Conservation (phyloP, 2,329 filamentous ascomycete species). For the Trichoderma hamatum region DNA sequence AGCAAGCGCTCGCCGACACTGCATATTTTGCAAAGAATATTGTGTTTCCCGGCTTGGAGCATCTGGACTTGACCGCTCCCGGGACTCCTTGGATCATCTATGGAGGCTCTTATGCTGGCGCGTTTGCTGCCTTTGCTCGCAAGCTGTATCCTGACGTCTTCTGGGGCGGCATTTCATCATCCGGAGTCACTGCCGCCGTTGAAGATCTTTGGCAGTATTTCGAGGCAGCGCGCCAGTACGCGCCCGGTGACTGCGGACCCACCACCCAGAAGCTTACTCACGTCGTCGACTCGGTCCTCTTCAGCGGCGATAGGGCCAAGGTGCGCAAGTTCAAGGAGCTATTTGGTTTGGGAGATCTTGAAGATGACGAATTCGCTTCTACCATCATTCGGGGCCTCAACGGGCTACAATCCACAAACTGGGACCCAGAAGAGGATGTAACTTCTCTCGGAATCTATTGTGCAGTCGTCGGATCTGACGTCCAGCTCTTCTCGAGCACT, state of each 20-base stretch:
- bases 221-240: conserved; percentile 54
- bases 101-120: conserved; percentile 82
- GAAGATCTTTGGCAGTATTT: conserved; percentile 72
- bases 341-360: conserved; percentile 52
- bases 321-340: conserved; percentile 51
- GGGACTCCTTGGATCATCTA: conserved; percentile 75
- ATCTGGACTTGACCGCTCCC: conserved; percentile 66
- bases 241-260: conserved; percentile 63
- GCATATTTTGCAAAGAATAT: conserved; percentile 79
- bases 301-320: conserved; percentile 44
- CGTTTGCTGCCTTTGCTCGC: conserved; percentile 75
- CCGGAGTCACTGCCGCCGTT: conserved; percentile 76
- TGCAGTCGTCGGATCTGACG: conserved; percentile 47
- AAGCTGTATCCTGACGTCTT: conserved; percentile 77
- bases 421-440: conserved; percentile 53
- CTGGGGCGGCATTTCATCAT: conserved; percentile 78
- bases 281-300: conserved; percentile 55
- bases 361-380: conserved; percentile 53
- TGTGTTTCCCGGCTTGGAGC: conserved; percentile 69
- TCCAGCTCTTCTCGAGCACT: conserved; percentile 48
- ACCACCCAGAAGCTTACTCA: conserved; percentile 62
- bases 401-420: conserved; percentile 54
- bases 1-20: conserved; percentile 79
- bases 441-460: conserved; percentile 53
- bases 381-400: conserved; percentile 46